Base-by-base conservation (phyloP, 345 rosid species). In the Hypericum perforatum region DNA sequence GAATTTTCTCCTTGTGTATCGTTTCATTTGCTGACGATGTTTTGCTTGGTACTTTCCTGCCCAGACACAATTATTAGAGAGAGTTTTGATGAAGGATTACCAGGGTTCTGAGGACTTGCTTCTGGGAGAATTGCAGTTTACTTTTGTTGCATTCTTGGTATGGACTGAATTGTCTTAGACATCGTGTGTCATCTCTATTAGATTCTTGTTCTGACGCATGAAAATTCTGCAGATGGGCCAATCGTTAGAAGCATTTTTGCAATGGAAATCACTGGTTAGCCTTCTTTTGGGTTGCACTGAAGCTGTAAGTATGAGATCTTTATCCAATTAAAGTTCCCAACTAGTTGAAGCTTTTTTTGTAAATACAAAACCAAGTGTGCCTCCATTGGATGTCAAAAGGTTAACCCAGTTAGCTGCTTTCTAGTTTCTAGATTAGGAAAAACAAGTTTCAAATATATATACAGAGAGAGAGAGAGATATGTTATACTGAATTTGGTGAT, bases 261-360 rank as follows among this genome's bases (percentile, higher is more conserved):
- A 91, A 62, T 91, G 98, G 98, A 91, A 87, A 70, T 78, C 95
- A 44, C 66, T 91, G 71, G 85, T 87, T 57, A 78, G 86, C 75
- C 96, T 91, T 59, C 62, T 91, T 39, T 69, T 88, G 45, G 89
- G 96, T 39, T 91, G 96, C 59, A 68, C 65, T n/a, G 79, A 85
- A 55, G 98, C 96, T 56, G 98, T 91, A 79, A 78, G 88, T 69
- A 53, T 22, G 32, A 22, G 32, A 22, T 22, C 32, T 22, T 22
- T 22, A 22, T 22, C 32, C 32, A 22, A 1, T 22, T 22, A 22
- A 22, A 22, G 32, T 1, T 22, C 32, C 32, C 32, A 22, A 22
- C 32, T 22, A 1, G 1, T 4, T 22, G 32, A 22, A 22, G 32
- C 32, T 22, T 22, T 22, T 22, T 22, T 22, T 22, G 4, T 22